A percentile compares a stretch with the other conserved stretches of the same genome.
Evolutionary conservation across 2,329 filamentous ascomycete species (phyloP).

Genomic region (Emmonsiellopsis sp.): DNA sequence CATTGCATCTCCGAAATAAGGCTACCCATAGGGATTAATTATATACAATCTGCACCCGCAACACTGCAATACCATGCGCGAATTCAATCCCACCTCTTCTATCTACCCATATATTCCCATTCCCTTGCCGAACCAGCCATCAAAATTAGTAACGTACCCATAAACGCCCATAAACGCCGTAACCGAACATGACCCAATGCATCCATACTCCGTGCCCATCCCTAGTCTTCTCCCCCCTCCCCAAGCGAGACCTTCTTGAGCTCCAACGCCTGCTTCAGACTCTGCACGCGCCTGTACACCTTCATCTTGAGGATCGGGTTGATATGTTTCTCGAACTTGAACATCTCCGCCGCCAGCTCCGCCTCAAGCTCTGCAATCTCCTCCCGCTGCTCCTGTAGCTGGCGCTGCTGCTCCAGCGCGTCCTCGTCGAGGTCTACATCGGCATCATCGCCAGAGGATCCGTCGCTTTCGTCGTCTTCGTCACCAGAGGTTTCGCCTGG

Average conservation of each 20-base stretch:
- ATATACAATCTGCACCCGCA: no score
- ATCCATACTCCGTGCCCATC: no score
- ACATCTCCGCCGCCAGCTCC: constrained; percentile 28
- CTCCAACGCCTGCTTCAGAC: constrained; percentile 34
- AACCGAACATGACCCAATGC: not conserved
- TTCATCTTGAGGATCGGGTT: constrained; percentile 34
- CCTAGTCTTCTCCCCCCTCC: constrained; percentile 18
- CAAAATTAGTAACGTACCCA: not conserved
- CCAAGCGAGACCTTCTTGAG: constrained; percentile 35
- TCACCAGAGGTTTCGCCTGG: constrained; percentile 32
- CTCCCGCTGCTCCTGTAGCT: constrained; percentile 35
- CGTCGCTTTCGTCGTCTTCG: constrained; percentile 26
- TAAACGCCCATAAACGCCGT: not conserved
- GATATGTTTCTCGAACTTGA: constrained; percentile 29
- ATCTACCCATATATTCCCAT: no score
- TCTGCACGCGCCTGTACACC: constrained; percentile 34
- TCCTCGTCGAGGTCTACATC: constrained; percentile 35
- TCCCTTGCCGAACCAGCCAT: no score
- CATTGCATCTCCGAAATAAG: no score
- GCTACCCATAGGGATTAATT: no score
- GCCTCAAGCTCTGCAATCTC: constrained; percentile 35
- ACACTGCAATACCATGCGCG: no score
- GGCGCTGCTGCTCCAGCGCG: constrained; percentile 30
- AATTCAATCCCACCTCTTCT: no score
- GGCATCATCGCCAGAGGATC: constrained; percentile 17